Conservation (phyloP, 768 basidiomycete species). For the Podaxis sp. region DNA sequence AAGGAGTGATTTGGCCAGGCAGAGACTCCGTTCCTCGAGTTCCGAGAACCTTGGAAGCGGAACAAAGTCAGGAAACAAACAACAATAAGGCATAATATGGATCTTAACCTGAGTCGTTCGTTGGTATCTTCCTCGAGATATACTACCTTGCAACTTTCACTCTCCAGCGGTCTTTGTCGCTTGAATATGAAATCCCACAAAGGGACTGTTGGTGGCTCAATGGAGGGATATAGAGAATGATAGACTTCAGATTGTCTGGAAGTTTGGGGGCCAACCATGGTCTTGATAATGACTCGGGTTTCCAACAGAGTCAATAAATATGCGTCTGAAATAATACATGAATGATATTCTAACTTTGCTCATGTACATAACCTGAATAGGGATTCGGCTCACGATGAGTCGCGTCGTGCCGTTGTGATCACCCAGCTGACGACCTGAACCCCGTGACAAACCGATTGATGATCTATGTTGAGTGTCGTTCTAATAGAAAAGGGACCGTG, state of each 20-base stretch:
- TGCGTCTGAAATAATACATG: background rate
- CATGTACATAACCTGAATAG: background rate
- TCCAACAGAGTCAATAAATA: background rate
- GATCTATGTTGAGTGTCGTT: too few species aligned
- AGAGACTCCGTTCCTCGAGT: background rate
- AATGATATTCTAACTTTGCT: background rate
- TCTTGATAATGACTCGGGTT: background rate
- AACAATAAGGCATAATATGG: background rate
- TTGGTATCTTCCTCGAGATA: constrained; percentile 5
- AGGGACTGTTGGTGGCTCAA: background rate
- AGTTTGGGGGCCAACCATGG: background rate
- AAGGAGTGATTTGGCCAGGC: background rate
- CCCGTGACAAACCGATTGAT: background rate
- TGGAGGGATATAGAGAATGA: background rate
- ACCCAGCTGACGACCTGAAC: background rate
- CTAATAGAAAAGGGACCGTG: too few species aligned
- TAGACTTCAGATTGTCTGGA: background rate
- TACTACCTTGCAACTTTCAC: background rate
- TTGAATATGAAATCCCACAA: constrained; percentile 9
- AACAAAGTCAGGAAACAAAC: background rate
- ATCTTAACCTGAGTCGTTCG: background rate
- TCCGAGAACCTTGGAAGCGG: background rate
- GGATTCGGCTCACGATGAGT: background rate
- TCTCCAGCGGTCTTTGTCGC: background rate
- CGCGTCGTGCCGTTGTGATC: background rate